Conservation (phyloP, 768 basidiomycete genomes). For the Tulasnella sp. region DNA sequence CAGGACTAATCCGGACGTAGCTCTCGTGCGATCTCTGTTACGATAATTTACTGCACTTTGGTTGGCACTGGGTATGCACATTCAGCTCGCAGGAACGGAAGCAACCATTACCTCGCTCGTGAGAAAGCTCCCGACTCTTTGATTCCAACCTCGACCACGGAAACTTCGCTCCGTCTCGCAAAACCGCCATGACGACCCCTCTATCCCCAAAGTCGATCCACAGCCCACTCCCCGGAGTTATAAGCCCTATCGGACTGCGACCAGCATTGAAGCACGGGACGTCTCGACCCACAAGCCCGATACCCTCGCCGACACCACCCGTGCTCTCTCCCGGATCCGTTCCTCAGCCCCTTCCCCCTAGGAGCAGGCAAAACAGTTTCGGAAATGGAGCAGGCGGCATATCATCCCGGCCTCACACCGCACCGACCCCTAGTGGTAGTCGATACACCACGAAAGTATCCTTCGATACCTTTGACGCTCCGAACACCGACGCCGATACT, state of each 20-base stretch:
- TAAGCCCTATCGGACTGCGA: slow-evolving; percentile 39
- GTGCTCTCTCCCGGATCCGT: slow-evolving; percentile 7
- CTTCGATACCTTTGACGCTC: slow-evolving; percentile 84
- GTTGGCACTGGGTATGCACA: neutral
- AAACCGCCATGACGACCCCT: neutral
- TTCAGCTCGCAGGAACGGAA: too few relatives aligned
- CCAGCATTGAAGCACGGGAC: slow-evolving; percentile 51
- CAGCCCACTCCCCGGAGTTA: neutral
- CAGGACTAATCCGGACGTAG: neutral
- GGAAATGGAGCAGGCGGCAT: neutral
- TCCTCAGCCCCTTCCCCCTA: slow-evolving; percentile 11
- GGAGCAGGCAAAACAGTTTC: neutral
- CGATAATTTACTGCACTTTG: neutral
- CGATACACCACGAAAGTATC: slow-evolving; percentile 64
- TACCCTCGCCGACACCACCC: slow-evolving; percentile 5
- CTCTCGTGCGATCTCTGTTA: neutral
- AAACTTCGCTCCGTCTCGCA: neutral
- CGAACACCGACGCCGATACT: slow-evolving; percentile 49
- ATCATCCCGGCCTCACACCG: neutral
- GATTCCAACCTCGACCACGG: neutral
- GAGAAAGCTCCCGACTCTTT: neutral
- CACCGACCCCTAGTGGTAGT: neutral
- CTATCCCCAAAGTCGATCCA: neutral
- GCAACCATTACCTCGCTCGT: neutral
- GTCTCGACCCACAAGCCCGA: slow-evolving; percentile 24